Conservation (phyloP, 345 rosid species). For the Linum tenue region DNA sequence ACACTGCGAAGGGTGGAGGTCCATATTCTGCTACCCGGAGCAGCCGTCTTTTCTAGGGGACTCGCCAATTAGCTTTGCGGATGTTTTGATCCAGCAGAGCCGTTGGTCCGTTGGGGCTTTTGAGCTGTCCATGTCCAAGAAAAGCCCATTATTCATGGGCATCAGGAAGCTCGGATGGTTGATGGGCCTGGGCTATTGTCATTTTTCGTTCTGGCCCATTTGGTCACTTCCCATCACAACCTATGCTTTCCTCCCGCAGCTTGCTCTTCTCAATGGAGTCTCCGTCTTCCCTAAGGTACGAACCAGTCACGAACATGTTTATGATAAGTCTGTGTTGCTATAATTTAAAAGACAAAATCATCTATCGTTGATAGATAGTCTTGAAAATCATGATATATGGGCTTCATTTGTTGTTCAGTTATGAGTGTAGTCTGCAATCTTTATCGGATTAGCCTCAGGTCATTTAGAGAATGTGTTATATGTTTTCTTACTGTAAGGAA, state of each 20-base stretch:
- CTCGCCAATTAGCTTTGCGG: background rate
- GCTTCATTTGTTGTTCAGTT: too few relatives aligned
- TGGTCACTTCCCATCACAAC: constrained; percentile 3
- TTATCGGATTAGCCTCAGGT: too few relatives aligned
- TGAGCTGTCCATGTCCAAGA: constrained; percentile 2
- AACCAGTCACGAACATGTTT: too few relatives aligned
- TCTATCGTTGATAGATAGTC: too few relatives aligned
- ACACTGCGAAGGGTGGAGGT: background rate
- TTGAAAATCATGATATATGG: too few relatives aligned
- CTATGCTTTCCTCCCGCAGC: constrained; percentile 1
- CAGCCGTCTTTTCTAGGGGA: background rate
- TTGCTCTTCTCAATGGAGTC: background rate
- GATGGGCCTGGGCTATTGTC: constrained; percentile 10
- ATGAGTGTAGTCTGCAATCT: too few relatives aligned
- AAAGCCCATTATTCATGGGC: constrained; percentile 8
- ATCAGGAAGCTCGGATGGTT: constrained; percentile 9
- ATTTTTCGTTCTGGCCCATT: constrained; percentile 4
- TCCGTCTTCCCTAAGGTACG: background rate
- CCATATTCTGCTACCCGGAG: background rate
- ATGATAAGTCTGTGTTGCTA: too few relatives aligned
- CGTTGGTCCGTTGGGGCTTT: constrained; percentile 9
- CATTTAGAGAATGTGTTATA: too few relatives aligned
- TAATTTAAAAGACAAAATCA: too few relatives aligned
- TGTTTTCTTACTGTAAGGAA: too few relatives aligned
- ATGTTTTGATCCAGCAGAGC: constrained; percentile 5